Conservation (phyloP, 2,329 filamentous ascomycete species). For the Scorias spongiosa region DNA sequence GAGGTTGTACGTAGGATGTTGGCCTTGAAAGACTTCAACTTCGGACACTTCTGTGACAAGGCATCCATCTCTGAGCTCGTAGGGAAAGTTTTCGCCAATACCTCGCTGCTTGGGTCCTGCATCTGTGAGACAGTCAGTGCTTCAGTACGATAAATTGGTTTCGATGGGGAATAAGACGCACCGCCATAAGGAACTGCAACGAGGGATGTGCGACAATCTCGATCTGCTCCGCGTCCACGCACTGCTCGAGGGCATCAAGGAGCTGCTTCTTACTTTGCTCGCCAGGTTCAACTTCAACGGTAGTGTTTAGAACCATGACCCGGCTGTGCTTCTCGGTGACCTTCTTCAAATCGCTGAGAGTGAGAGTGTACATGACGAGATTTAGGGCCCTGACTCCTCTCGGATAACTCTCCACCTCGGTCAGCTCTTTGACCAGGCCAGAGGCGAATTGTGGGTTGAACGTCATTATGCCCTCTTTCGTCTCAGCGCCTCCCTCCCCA, state of each 20-base stretch:
- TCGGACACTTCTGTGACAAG: conserved; percentile 19
- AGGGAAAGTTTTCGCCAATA: conserved; percentile 20
- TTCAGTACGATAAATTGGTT: not conserved
- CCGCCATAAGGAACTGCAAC: conserved; percentile 23
- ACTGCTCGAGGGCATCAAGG: conserved; percentile 16
- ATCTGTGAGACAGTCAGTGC: conserved; percentile 7
- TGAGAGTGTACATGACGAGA: conserved; percentile 27
- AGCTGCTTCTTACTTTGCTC: conserved; percentile 22
- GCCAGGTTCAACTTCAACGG: conserved; percentile 22
- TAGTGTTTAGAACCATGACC: conserved; percentile 25
- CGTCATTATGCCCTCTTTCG: conserved; percentile 22
- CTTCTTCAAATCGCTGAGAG: conserved; percentile 17
- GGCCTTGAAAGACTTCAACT: conserved; percentile 23
- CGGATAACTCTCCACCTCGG: conserved; percentile 19
- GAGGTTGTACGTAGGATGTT: conserved; percentile 21
- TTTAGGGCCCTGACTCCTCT: conserved; percentile 23
- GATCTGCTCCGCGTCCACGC: conserved; percentile 22
- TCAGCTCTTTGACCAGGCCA: conserved; percentile 19
- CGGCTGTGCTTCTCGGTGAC: conserved; percentile 23
- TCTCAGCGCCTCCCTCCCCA: conserved; percentile 18
- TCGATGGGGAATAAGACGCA: conserved; percentile 9
- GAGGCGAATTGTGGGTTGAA: conserved; percentile 19
- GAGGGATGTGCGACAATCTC: conserved; percentile 25
- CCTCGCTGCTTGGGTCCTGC: conserved; percentile 14
- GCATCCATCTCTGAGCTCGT: conserved; percentile 19